A percentile compares a stretch with the other conserved stretches of the same genome.
Evolutionary conservation across 148 eudicot genomes (phyloP).

Genomic region (Rhododendron molle): DNA sequence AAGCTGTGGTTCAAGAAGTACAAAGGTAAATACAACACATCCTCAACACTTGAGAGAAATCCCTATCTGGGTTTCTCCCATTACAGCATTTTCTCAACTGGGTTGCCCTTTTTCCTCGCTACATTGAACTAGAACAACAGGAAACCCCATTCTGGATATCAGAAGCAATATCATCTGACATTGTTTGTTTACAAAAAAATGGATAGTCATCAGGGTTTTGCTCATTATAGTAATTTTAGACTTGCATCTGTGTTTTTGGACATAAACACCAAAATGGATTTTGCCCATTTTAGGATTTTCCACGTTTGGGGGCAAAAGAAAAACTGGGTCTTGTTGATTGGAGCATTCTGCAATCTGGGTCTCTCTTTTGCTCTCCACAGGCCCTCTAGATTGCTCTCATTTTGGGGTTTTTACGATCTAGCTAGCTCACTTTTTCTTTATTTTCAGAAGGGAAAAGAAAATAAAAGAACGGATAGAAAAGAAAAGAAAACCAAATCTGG

Average conservation of each 20-base stretch:
- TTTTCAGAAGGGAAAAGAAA: not conserved
- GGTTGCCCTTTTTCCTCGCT: not conserved
- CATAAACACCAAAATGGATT: not conserved
- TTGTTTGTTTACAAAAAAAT: not conserved
- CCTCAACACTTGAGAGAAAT: not conserved
- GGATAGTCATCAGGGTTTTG: not conserved
- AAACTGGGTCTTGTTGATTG: conserved; percentile 10
- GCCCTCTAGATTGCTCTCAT: not conserved
- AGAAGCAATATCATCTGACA: no score
- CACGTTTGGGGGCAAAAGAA: not conserved
- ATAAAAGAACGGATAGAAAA: not conserved
- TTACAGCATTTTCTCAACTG: conserved; percentile 4
- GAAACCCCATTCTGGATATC: conserved; percentile 5
- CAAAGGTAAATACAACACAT: conserved; percentile 40
- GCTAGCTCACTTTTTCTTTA: not conserved
- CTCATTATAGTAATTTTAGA: not conserved
- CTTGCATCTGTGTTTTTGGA: not conserved
- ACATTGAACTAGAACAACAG: not conserved
- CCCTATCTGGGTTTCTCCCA: conserved; percentile 6
- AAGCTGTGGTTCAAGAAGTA: conserved; percentile 61
- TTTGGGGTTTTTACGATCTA: not conserved
- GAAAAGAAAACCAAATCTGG: not conserved
- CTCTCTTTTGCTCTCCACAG: not conserved
- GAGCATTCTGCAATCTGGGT: conserved; percentile 7
- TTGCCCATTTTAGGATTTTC: not conserved